Evolutionary conservation across 2,329 filamentous ascomycete genomes (phyloP).

Genomic region (Alternaria infectoria): DNA sequence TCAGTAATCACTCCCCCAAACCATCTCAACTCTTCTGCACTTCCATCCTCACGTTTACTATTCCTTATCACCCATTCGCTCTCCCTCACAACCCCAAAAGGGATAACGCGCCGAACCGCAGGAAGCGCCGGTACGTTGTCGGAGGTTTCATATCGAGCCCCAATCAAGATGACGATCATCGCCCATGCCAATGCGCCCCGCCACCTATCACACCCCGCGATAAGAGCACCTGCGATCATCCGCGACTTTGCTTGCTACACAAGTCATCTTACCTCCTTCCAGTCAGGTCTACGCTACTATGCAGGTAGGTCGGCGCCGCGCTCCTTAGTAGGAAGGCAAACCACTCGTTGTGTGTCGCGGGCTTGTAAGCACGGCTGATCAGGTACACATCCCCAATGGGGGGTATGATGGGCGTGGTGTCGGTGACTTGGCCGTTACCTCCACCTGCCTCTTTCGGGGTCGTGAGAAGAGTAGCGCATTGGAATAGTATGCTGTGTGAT

Average conservation of each 20-base stretch:
- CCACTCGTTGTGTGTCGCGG: slow-evolving; percentile 11
- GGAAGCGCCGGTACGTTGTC: slow-evolving; percentile 18
- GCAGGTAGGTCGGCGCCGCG: slow-evolving; percentile 38
- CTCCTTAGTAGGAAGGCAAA: slow-evolving; percentile 35
- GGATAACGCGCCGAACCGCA: slow-evolving; percentile 24
- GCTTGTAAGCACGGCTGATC: slow-evolving; percentile 19
- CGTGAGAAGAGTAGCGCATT: slow-evolving; percentile 23
- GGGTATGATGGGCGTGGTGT: slow-evolving; percentile 22
- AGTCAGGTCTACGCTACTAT: slow-evolving; percentile 19
- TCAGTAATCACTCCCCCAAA: neutral
- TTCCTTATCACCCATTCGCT: slow-evolving; percentile 28
- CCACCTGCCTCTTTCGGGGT: slow-evolving; percentile 37
- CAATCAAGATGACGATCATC: slow-evolving; percentile 35
- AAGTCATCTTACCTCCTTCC: slow-evolving; percentile 22
- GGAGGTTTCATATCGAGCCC: slow-evolving; percentile 25
- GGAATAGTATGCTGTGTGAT: slow-evolving; percentile 5
- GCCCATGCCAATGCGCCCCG: slow-evolving; percentile 14
- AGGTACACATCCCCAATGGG: slow-evolving; percentile 25
- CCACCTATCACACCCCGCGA: slow-evolving; percentile 36
- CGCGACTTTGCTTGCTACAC: slow-evolving; percentile 19
- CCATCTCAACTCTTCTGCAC: neutral
- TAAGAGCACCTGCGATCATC: slow-evolving; percentile 35
- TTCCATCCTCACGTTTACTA: slow-evolving; percentile 27
- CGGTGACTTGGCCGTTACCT: slow-evolving; percentile 22
- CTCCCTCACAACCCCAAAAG: slow-evolving; percentile 16